Evolutionary conservation across 2,329 filamentous ascomycete species (phyloP).

Genomic region (Penicillium sp.): DNA sequence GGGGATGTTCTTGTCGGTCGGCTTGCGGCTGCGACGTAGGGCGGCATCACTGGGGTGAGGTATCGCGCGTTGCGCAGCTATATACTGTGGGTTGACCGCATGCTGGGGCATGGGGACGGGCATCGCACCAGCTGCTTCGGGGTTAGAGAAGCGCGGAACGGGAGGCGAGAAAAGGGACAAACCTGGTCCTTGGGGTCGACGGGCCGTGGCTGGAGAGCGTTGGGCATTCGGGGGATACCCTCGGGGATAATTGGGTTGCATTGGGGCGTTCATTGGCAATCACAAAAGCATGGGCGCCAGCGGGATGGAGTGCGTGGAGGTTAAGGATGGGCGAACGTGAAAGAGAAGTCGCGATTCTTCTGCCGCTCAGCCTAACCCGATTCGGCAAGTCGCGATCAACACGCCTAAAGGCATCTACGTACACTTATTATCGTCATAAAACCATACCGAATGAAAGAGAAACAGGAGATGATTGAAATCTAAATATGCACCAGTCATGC

Average conservation of each 20-base stretch:
- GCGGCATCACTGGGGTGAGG: slow-evolving; percentile 51
- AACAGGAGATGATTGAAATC: background rate
- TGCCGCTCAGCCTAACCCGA: slow-evolving; percentile 40
- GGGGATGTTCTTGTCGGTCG: slow-evolving; percentile 92
- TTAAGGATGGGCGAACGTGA: slow-evolving; percentile 22
- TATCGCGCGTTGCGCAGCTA: slow-evolving; percentile 41
- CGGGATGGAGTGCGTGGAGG: slow-evolving; percentile 23
- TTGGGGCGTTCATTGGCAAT: slow-evolving; percentile 41
- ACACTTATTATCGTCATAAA: too few species aligned
- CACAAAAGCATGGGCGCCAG: slow-evolving; percentile 16
- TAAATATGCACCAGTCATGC: slow-evolving; percentile 11
- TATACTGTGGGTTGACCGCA: slow-evolving; percentile 41
- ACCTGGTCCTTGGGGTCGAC: slow-evolving; percentile 45
- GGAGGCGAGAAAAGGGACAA: slow-evolving; percentile 26
- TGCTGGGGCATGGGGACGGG: slow-evolving; percentile 41
- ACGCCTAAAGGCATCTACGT: background rate
- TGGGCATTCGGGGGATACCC: slow-evolving; percentile 43
- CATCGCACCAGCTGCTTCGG: slow-evolving; percentile 32
- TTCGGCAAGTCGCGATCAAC: slow-evolving; percentile 30
- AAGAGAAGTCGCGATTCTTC: slow-evolving; percentile 39
- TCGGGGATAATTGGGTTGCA: slow-evolving; percentile 47
- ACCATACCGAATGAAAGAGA: too few species aligned
- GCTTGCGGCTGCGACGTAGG: slow-evolving; percentile 81
- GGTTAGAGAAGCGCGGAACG: slow-evolving; percentile 17
- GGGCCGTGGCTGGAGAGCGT: slow-evolving; percentile 46